These are phyloP conservation scores for Endogone sp. DNA, from an alignment of 192 early-diverging fungal genomes.

Conservation along the genomic window DNA sequence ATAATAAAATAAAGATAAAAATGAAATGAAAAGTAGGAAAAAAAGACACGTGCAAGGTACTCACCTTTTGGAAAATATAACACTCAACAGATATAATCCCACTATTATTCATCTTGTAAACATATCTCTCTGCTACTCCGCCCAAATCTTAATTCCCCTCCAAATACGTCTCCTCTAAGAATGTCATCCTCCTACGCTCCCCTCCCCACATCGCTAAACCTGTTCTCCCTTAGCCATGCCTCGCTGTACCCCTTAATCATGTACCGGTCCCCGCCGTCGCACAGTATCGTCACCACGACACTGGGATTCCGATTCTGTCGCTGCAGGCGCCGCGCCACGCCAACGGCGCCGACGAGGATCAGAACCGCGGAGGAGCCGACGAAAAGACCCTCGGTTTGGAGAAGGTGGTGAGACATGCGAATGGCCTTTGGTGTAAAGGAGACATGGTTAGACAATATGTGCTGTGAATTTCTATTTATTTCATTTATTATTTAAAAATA, in stretches of 20 bases:
- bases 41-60: too few species aligned
- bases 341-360: background rate
- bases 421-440: background rate
- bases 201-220: constrained; percentile 1
- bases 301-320: background rate
- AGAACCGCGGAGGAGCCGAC: background rate
- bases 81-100: too few species aligned
- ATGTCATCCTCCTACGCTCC: background rate
- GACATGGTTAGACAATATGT: background rate
- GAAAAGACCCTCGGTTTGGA: background rate
- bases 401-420: background rate
- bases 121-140: too few species aligned
- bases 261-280: constrained; percentile 2
- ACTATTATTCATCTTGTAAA: too few species aligned
- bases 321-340: background rate
- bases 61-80: too few species aligned
- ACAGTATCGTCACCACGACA: background rate
- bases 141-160: too few species aligned
- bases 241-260: background rate
- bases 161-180: background rate
- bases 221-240: background rate
- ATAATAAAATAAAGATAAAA: too few species aligned
- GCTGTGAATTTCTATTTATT: too few species aligned
- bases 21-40: too few species aligned
- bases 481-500: background rate